These are phyloP conservation scores for Hericium alpestre DNA, from an alignment of 768 basidiomycete species.

Conservation along the genomic window DNA sequence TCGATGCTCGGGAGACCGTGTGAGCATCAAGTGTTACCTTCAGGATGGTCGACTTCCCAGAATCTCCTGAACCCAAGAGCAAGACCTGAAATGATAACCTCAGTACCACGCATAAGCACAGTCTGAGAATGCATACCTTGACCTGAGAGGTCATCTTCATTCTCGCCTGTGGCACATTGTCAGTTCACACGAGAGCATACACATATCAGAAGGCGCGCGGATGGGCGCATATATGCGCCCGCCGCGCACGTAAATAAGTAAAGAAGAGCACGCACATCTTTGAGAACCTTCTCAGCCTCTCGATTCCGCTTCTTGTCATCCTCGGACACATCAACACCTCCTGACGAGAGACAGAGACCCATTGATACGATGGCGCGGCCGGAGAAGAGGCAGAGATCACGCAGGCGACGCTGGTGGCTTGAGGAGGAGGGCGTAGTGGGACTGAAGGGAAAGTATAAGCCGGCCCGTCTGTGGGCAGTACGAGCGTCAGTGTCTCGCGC, in stretches of 20 bases:
- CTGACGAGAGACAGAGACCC: conserved; percentile 33
- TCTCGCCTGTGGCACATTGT: conserved; percentile 4
- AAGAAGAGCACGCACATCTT: conserved; percentile 41
- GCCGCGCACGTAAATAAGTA: conserved; percentile 3
- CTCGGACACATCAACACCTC: conserved; percentile 57
- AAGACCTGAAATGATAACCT: conserved; percentile 46
- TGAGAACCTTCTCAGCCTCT: conserved; percentile 69
- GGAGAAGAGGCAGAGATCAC: not conserved
- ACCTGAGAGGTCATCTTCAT: conserved; percentile 56
- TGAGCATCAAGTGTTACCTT: conserved; percentile 38
- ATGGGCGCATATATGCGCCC: not conserved
- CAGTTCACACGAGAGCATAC: not conserved
- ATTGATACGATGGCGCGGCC: conserved; percentile 1
- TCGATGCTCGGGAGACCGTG: not conserved
- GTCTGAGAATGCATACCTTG: conserved; percentile 39
- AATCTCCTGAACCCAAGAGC: conserved; percentile 86
- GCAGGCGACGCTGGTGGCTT: not conserved
- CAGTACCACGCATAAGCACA: not conserved
- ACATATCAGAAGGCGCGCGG: not conserved
- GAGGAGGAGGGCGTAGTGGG: not conserved
- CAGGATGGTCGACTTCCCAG: conserved; percentile 86
- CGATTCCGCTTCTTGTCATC: conserved; percentile 55
- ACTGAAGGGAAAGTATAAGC: not conserved
- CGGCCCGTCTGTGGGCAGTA: not conserved
- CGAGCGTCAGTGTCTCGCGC: not conserved